Evolutionary conservation across 1,284 basidiomycete genomes (phyloP), one percentile per base, ranked within the genome.

Genomic region (Earliella scabrosa): DNA sequence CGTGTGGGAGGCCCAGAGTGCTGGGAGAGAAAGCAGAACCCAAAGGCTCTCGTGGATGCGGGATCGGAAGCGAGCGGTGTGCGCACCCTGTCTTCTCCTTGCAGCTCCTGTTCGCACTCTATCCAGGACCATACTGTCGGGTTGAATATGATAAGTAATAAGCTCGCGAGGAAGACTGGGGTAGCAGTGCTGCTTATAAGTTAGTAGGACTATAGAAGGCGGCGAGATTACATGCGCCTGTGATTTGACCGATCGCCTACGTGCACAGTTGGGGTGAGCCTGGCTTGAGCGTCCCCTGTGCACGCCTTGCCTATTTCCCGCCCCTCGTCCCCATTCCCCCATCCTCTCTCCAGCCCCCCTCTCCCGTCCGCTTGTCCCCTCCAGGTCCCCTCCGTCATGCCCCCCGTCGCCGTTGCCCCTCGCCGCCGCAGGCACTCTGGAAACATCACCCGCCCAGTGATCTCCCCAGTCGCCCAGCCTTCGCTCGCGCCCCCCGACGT

Each of bases 361-460:
- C 43, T 23, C 40, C 21, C 23, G n/a, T n/a, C n/a, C n/a, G n/a
- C n/a, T n/a, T n/a, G n/a, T n/a, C n/a, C n/a, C n/a, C n/a, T n/a
- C n/a, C n/a, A n/a, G n/a, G n/a, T 26, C 21, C 20, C 40, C 20
- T 44, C 56, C 27, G 52, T 58, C 34, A 63, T 64, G 61, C 54
- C 65, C 21, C 24, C 53, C 47, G 44, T 67, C 31, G 27, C 58
- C 44, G 46, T 49, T 59, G 36, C 63, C 24, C 44, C 69, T 23
- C 72, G 69, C 46, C 66, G 67, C 52, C 71, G 73, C 54, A 71
- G 73, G 23, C 72, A 73, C 56, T 74, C 73, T 9, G 69, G 71
- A 39, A 65, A 66, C 44, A 66, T 68, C 44, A 62, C 69, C 52
- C 68, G 65, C 43, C 66, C 70, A 31, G 56, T 63, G 45, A 60